These are phyloP conservation scores for Blastomyces percursus DNA, from an alignment of 2,329 filamentous ascomycete species.

Conservation along the genomic window DNA sequence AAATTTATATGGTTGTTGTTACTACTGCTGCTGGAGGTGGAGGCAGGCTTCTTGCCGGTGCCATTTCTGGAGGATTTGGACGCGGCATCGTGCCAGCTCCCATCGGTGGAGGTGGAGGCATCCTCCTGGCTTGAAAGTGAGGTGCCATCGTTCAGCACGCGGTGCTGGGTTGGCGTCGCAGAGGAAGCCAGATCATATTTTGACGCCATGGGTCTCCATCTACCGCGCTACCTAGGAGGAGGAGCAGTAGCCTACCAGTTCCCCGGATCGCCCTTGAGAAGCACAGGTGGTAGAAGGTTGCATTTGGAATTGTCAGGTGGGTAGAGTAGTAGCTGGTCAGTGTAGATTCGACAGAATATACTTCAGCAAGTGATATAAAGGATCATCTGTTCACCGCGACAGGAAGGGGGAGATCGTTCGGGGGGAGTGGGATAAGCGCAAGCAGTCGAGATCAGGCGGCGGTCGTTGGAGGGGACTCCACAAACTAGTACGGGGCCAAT, in stretches of 20 bases:
- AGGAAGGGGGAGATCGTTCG: too few relatives aligned
- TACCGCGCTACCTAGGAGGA: constrained; percentile 17
- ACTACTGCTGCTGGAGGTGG: constrained; percentile 26
- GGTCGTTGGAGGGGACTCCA: not conserved
- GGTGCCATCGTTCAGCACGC: constrained; percentile 27
- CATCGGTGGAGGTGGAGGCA: constrained; percentile 22
- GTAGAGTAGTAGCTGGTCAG: not conserved
- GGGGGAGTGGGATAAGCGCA: not conserved
- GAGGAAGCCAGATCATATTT: constrained; percentile 33
- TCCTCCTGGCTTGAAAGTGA: constrained; percentile 30
- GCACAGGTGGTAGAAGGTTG: constrained; percentile 8
- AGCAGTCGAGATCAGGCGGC: not conserved
- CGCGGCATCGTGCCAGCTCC: constrained; percentile 29
- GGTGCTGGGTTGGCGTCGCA: constrained; percentile 33
- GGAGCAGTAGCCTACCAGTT: constrained; percentile 13
- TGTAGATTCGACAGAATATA: not conserved
- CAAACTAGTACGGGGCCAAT: not conserved
- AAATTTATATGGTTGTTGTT: constrained; percentile 34
- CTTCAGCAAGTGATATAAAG: not conserved
- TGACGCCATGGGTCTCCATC: constrained; percentile 38
- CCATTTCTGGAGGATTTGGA: constrained; percentile 27
- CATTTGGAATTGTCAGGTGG: constrained; percentile 9
- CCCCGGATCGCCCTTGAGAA: constrained; percentile 13
- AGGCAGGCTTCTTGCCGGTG: constrained; percentile 39
- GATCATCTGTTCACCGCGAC: not conserved